Evolutionary conservation across 2,329 filamentous ascomycete species (phyloP), one percentile per base, ranked within the genome.

Genomic region (Endothia cerciana): DNA sequence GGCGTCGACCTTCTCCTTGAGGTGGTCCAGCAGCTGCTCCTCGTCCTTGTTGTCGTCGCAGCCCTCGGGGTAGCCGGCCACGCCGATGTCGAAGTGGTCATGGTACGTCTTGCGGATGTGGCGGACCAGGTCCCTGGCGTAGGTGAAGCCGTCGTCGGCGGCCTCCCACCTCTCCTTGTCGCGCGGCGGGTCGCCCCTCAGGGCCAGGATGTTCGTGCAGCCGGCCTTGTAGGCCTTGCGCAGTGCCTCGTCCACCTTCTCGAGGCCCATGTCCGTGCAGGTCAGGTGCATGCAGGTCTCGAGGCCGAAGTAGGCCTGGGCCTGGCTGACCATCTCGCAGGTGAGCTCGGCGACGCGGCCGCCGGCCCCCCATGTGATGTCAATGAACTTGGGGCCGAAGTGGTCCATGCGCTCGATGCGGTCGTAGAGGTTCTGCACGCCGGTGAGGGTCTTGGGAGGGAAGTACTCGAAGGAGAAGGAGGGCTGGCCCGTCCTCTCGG

Each of bases 391-490:
- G 70, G 94, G 95, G 1, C 93, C 95, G 70, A 96, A 87, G 74
- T 90, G 88, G 79, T 97, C 93, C 95, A 99, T 99, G 80, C 94
- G 93, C 80, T 99, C 95, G 92, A 99, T 98, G 72, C 95, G 92
- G 73, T 99, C 95, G 84, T 99, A 99, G 66, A 99, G 89, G 78
- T 99, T 99, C 82, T 99, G 95, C 15, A 99, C 94, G 85, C 95
- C 95, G 81, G 95, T 92, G 13, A 92, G 91, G 8, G 95, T 99
- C 83, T 99, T 99, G 47, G 95, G 95, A 61, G 95, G 95, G 81
- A 99, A 99, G 85, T 97, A 99, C 79, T 99, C 95, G 83, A 99
- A 99, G 67, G 95, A 99, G 84, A 97, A 97, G 76, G 93, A 95
- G 65, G 94, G 91, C 74, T 91, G 87, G 76, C 89, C 88, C 74